Percentiles rank a stretch among this genome's conserved stretches.
phyloP scores from a whole-genome alignment of 2,329 filamentous ascomycete genomes.

The Emergomyces africanus region DNA sequence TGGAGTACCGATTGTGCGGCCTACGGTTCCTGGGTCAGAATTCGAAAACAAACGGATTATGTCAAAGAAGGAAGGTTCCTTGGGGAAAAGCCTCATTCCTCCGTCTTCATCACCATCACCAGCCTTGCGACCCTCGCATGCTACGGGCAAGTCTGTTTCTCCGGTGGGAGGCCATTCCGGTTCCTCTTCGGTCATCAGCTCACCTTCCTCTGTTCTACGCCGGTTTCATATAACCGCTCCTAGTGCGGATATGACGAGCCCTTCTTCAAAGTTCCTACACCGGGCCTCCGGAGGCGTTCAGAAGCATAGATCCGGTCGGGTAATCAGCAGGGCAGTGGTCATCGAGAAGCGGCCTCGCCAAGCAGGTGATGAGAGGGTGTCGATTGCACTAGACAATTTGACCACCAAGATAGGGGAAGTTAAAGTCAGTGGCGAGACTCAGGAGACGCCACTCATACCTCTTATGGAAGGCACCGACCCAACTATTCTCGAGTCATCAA shows the following conservation, averaged over 20 bases:
- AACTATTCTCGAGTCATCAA: not conserved
- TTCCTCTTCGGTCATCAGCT: not conserved
- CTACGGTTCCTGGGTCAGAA: conserved; percentile 31
- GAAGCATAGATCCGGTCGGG: conserved; percentile 20
- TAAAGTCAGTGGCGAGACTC: conserved; percentile 2
- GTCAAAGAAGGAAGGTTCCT: not conserved
- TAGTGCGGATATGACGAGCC: not conserved
- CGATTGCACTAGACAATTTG: conserved; percentile 21
- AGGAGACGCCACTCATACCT: conserved; percentile 2
- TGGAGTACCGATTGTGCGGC: conserved; percentile 28
- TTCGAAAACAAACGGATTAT: conserved; percentile 17
- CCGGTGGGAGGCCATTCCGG: not conserved
- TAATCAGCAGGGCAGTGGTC: conserved; percentile 22
- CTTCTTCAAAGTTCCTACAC: conserved; percentile 11
- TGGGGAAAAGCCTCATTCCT: not conserved
- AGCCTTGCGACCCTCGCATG: not conserved
- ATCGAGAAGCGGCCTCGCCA: conserved; percentile 24
- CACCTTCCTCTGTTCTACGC: conserved; percentile 15
- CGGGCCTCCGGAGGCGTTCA: conserved; percentile 22
- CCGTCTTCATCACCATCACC: not conserved
- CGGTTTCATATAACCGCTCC: conserved; percentile 29
- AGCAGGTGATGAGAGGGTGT: conserved; percentile 7
- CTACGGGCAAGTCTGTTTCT: not conserved
- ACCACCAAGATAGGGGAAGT: conserved; percentile 11
- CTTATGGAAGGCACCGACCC: conserved; percentile 2